A percentile compares a stretch with the other conserved stretches of the same genome.
These are phyloP conservation scores for Huntiella decipiens DNA, from an alignment of 2,329 filamentous ascomycete species.

Conservation along the genomic window DNA sequence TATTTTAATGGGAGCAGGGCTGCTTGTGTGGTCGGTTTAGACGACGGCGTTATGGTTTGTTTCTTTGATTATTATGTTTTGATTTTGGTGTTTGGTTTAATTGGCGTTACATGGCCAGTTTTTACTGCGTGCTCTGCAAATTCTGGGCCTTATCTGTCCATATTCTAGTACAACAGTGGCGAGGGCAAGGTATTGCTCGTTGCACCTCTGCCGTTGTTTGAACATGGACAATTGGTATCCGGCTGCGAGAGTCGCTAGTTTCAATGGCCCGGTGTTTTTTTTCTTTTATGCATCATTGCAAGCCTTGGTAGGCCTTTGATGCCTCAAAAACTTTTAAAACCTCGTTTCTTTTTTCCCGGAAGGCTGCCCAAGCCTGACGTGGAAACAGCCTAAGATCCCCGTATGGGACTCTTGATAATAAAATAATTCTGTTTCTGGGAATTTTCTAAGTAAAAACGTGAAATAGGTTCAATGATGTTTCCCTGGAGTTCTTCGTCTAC, in stretches of 20 bases:
- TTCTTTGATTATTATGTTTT: neutral
- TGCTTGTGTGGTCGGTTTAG: too few relatives aligned
- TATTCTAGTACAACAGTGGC: neutral
- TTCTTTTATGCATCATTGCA: neutral
- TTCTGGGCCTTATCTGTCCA: neutral
- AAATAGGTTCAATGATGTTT: neutral
- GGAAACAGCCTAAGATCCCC: too few relatives aligned
- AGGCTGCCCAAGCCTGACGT: too few relatives aligned
- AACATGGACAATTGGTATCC: neutral
- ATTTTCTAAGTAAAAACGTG: too few relatives aligned
- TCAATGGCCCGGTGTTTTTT: neutral
- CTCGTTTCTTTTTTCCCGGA: neutral
- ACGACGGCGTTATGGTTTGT: too few relatives aligned
- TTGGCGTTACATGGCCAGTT: neutral
- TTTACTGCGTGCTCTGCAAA: neutral
- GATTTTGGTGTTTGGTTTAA: neutral
- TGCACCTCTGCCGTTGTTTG: slow-evolving; percentile 3
- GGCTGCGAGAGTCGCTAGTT: too few relatives aligned
- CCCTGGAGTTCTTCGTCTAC: neutral
- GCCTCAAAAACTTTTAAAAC: neutral
- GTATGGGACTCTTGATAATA: too few relatives aligned
- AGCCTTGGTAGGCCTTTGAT: neutral
- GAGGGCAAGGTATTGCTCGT: slow-evolving; percentile 11
- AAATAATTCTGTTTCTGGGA: too few relatives aligned
- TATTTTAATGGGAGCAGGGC: too few relatives aligned